Conservation (phyloP, 2,329 filamentous ascomycete genomes). For the Phoma sp. region DNA sequence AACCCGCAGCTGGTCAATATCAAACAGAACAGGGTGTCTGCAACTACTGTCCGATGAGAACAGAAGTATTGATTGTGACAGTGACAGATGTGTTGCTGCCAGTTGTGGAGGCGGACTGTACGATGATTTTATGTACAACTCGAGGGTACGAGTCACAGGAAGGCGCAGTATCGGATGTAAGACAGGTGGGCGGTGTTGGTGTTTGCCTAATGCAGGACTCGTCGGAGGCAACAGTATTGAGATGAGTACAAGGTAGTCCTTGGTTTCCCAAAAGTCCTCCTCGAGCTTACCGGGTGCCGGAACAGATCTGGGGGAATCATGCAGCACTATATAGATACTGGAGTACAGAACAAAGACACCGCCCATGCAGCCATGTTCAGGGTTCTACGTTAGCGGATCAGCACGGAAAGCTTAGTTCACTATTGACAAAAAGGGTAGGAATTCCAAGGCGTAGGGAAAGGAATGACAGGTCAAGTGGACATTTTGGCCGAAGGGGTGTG, state of each 20-base stretch:
- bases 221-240: conserved; percentile 21
- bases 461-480: conserved; percentile 39
- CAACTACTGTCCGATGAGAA: conserved; percentile 19
- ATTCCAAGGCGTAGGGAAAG: conserved; percentile 36
- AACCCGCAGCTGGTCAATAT: conserved; percentile 42
- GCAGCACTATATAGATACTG: conserved; percentile 17
- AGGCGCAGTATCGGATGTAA: conserved; percentile 40
- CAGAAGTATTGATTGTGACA: conserved; percentile 24
- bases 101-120: conserved; percentile 23
- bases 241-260: conserved; percentile 16
- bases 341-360: conserved; percentile 28
- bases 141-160: conserved; percentile 36
- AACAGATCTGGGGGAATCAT: conserved; percentile 3
- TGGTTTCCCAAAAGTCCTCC: conserved; percentile 25
- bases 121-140: conserved; percentile 41
- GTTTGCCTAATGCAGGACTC: conserved; percentile 34
- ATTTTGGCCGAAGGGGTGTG: conserved; percentile 37
- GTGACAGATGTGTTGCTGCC: conserved; percentile 29
- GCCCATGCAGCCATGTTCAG: conserved; percentile 31
- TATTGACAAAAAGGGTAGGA: conserved; percentile 35
- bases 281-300: conserved; percentile 27
- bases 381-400: conserved; percentile 44
- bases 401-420: conserved; percentile 47
- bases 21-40: conserved; percentile 28
- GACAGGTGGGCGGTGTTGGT: conserved; percentile 36